These are phyloP conservation scores for Polytrichum commune DNA, from an alignment of 225 moss, liverwort and hornwort genomes.

Conservation along the genomic window DNA sequence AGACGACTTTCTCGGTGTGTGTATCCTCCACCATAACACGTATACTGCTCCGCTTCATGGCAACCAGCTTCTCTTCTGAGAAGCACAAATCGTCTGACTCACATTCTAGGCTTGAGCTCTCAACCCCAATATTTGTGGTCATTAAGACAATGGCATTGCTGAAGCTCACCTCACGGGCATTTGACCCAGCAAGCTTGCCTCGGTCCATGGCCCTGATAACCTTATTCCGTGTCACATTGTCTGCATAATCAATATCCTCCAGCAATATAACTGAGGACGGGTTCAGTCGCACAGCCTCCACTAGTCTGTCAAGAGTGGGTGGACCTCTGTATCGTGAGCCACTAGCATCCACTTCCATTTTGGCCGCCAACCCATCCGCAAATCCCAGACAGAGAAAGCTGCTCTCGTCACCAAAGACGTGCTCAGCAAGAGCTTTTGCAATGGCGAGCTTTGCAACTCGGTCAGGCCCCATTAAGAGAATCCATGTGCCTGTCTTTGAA, in stretches of 20 bases:
- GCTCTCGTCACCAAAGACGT: conserved; percentile 53
- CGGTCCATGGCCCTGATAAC: conserved; percentile 70
- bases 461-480: conserved; percentile 80
- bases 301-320: conserved; percentile 65
- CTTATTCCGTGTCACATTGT: conserved; percentile 26
- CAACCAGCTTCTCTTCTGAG: conserved; percentile 40
- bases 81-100: conserved; percentile 20
- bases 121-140: conserved; percentile 62
- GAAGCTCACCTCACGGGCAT: conserved; percentile 67
- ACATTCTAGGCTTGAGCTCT: conserved; percentile 8
- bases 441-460: conserved; percentile 61
- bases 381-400: conserved; percentile 49
- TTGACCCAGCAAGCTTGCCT: conserved; percentile 66
- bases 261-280: conserved; percentile 70
- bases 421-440: conserved; percentile 65
- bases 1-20: conserved; percentile 31
- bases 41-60: conserved; percentile 17
- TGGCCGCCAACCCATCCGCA: conserved; percentile 14
- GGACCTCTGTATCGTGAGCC: conserved; percentile 45
- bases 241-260: conserved; percentile 79
- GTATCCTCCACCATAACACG: conserved; percentile 23
- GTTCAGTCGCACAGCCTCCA: conserved; percentile 54
- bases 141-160: conserved; percentile 70
- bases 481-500: conserved; percentile 57
- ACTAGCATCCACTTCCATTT: conserved; percentile 31